Base-by-base conservation (phyloP, 1,284 basidiomycete species). In the Trametes pubescens region DNA sequence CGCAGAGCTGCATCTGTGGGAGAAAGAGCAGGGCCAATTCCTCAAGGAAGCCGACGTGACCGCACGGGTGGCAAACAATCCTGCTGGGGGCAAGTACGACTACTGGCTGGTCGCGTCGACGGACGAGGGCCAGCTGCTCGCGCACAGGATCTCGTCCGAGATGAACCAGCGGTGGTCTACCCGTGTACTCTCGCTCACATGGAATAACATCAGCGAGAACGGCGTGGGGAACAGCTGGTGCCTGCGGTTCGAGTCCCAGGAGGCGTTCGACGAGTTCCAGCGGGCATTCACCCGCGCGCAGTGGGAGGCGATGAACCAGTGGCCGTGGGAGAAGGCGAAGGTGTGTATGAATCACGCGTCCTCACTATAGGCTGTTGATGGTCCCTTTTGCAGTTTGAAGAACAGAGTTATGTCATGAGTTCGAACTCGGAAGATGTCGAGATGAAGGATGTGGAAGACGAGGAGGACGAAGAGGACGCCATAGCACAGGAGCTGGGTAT, bases 301-400 rank as follows among this genome's bases (percentile, higher is more conserved):
- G 68, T 99, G 95, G 93, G 93, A 99, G 78, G 86, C 86, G 10
- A 80, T 92, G 60, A 92, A 98, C 78, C 84, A 88, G 66, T 81
- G 82, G 35, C 82, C 87, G 10, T 98, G 93, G 88, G 82, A 80
- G 51, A 98, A 97, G 76, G 87, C 89, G 49, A 95, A 96, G 85
- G 92, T 90, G 66, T n/a, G 78, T 58, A 21, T 57, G 21, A 8
- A 49, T 34, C 51, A 10, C 49, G 55, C 32, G 38, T 14, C 24
- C 34, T 38, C 49, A 4, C 6, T 8, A 8, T 43, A 44, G 35
- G 57, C 34, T 14, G 16, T 51, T 51, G 40, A 51, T 70, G 77
- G 80, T 61, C 73, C 51, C 10, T 47, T 13, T 53, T 32, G 48
- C 65, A 87, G 84, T 78, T 81, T 5, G 94, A 96, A 37, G 97